These are phyloP conservation scores for Fraxinus pennsylvanica DNA, from an alignment of 257 asterid genomes.

Conservation along the genomic window DNA sequence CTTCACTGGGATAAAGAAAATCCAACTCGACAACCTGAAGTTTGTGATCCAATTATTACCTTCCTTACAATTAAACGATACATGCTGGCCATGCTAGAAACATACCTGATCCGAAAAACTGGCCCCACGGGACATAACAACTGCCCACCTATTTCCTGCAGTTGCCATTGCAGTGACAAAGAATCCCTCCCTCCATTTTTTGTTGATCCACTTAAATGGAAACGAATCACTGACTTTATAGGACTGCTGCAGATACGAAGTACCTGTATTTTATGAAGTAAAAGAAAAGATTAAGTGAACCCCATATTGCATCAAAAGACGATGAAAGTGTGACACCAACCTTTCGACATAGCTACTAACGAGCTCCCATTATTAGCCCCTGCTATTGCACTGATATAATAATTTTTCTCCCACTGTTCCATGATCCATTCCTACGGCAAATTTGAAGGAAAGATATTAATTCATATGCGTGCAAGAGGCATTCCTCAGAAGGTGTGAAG, in stretches of 20 bases:
- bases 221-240: slow-evolving; percentile 71
- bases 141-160: slow-evolving; percentile 65
- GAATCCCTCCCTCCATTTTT: slow-evolving; percentile 77
- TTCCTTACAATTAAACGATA: background rate
- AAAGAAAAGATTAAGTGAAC: slow-evolving; percentile 6
- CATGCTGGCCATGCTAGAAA: background rate
- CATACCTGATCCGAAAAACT: slow-evolving; percentile 64
- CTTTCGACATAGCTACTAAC: slow-evolving; percentile 69
- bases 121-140: slow-evolving; percentile 77
- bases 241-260: slow-evolving; percentile 60
- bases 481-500: background rate
- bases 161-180: slow-evolving; percentile 76
- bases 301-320: background rate
- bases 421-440: slow-evolving; percentile 66
- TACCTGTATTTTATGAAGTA: slow-evolving; percentile 39
- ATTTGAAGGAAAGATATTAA: slow-evolving; percentile 13
- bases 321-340: slow-evolving; percentile 35
- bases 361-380: slow-evolving; percentile 70
- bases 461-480: background rate
- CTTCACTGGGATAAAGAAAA: slow-evolving; percentile 79
- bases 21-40: slow-evolving; percentile 71
- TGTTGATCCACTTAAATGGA: slow-evolving; percentile 75
- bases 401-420: slow-evolving; percentile 71
- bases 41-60: background rate
- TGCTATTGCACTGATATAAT: slow-evolving; percentile 66